A percentile compares a stretch with the other conserved stretches of the same genome.
Conservation (phyloP, 1,284 basidiomycete genomes). For the Phellopilus nigrolimitatus region DNA sequence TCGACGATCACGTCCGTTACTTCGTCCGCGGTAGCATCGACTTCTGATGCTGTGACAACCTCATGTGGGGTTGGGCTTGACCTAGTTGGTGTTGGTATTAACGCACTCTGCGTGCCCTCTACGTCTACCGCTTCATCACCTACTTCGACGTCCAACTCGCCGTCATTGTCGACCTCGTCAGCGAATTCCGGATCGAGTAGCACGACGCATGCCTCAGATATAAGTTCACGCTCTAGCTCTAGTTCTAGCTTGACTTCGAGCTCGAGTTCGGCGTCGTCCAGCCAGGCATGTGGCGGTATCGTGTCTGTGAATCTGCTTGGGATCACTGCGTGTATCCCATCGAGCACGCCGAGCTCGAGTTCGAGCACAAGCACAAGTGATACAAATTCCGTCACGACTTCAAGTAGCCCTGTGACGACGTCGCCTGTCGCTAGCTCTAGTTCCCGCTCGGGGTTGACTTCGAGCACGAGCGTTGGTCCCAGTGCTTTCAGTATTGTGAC, state of each 20-base stretch:
- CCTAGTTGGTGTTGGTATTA: neutral
- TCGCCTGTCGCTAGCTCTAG: slow-evolving; percentile 23
- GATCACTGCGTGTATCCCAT: slow-evolving; percentile 6
- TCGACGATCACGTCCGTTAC: neutral
- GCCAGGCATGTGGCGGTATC: neutral
- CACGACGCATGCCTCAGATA: neutral
- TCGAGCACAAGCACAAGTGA: neutral
- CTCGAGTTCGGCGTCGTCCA: neutral
- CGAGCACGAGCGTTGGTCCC: neutral
- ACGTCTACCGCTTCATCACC: neutral
- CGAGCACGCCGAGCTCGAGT: neutral
- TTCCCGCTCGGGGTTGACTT: neutral
- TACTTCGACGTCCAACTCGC: neutral
- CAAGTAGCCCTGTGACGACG: slow-evolving; percentile 18
- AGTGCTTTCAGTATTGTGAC: neutral
- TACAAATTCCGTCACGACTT: slow-evolving; percentile 34
- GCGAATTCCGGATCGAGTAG: neutral
- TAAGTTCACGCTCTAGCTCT: neutral
- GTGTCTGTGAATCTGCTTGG: slow-evolving; percentile 13
- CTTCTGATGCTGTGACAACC: slow-evolving; percentile 1
- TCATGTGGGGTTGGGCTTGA: slow-evolving; percentile 6
- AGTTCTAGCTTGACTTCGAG: neutral
- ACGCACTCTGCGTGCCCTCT: neutral
- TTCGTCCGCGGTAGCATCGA: slow-evolving; percentile 5
- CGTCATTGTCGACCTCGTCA: neutral